Evolutionary conservation across 805 yeast genomes (phyloP).

Genomic region (Starmerella bacillaris): DNA sequence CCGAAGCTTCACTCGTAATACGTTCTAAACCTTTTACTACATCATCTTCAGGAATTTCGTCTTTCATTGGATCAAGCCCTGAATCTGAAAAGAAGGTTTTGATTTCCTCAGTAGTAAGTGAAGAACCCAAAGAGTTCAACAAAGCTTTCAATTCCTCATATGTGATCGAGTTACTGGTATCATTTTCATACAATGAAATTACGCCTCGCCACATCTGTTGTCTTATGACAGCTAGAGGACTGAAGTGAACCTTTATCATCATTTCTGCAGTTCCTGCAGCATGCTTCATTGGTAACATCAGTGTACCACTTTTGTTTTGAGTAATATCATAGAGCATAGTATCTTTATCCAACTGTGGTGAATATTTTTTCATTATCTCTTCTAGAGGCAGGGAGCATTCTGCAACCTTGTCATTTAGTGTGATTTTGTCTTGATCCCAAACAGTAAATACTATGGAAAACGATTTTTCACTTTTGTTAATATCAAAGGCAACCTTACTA

Average conservation of each 20-base stretch:
- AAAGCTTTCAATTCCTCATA: constrained; percentile 45
- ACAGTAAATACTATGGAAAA: constrained; percentile 55
- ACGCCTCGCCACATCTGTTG: constrained; percentile 53
- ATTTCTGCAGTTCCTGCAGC: constrained; percentile 23
- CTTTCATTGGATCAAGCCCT: constrained; percentile 24
- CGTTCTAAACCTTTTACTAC: constrained; percentile 35
- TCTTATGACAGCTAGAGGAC: constrained; percentile 46
- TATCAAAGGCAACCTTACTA: constrained; percentile 64
- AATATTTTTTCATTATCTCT: constrained; percentile 25
- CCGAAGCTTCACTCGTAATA: constrained; percentile 18
- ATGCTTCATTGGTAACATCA: constrained; percentile 12
- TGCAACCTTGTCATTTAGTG: constrained; percentile 73
- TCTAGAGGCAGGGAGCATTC: constrained; percentile 37
- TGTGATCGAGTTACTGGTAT: constrained; percentile 27
- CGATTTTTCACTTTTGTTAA: constrained; percentile 43
- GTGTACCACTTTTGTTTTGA: constrained; percentile 8
- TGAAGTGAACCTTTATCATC: constrained; percentile 43
- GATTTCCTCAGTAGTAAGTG: constrained; percentile 22
- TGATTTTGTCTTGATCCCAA: constrained; percentile 66
- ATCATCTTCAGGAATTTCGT: constrained; percentile 33
- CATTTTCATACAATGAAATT: constrained; percentile 33
- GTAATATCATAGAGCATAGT: constrained; percentile 23
- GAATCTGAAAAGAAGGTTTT: constrained; percentile 20
- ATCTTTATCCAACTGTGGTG: constrained; percentile 22
- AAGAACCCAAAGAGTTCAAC: constrained; percentile 46